Base-by-base conservation (phyloP, 306 rosid genomes). In the Fragaria nilgerrensis region DNA sequence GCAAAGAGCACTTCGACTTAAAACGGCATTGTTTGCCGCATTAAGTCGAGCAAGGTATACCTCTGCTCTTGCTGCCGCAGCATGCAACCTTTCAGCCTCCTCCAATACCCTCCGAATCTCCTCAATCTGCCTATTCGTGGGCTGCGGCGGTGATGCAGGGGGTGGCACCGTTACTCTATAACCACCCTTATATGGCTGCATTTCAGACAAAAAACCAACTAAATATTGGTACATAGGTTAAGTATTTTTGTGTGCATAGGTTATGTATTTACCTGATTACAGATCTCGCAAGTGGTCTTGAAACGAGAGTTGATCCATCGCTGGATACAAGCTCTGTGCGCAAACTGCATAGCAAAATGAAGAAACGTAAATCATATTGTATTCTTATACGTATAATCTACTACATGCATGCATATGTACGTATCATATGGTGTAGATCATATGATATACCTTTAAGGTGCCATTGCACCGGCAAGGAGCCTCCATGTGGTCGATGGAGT, bases 271-370 rank as follows among this genome's bases (percentile, higher is more conserved):
- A 59, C 65, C 65, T 25, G 65, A 14, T 59, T 25, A 59, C 65
- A 59, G 34, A 59, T 59, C 34, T 59, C 65, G 15, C 65, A 59
- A 4, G 65, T 25, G 25, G 36, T 12, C 36, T 59, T 23, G 34
- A 22, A 59, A 59, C 36, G 65, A 4, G 65, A 59, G 34, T 25
- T 58, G 29, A 58, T 11, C 64, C 64, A 58, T 23, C 3, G 34
- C 64, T 59, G 65, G 65, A 59, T 59, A 25, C 65, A 59, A 11
- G 12, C 65, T 59, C 65, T 59, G 34, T 59, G 65, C 16, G 65
- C 36, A 59, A 59, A 59, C 65, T 59, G 27, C 34, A 22, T n/a
- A 22, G 29, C 14, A 25, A 12, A 25, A 59, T 20, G 16, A 59
- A 59, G 65, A 23, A 59, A 59, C 0, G 65, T 25, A 59, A 59